Conservation (phyloP, 129 eudicot species). For the Escallonia rubra region DNA sequence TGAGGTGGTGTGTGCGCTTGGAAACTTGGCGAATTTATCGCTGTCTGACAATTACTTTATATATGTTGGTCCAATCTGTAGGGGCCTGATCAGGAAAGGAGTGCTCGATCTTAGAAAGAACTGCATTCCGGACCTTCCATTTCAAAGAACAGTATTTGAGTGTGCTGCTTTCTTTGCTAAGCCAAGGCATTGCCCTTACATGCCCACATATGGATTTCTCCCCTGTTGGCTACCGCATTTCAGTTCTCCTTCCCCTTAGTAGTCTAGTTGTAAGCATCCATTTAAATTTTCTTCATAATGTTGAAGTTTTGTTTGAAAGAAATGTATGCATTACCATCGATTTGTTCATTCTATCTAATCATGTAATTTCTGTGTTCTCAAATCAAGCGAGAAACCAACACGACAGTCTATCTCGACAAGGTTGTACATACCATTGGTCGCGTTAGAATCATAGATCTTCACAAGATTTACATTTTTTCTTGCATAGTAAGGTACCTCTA, state of each 20-base stretch:
- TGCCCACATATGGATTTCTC: conserved; percentile 26
- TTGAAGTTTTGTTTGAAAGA: neutral
- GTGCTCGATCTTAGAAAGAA: conserved; percentile 60
- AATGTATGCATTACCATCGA: neutral
- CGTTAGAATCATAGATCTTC: too few species aligned
- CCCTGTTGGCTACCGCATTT: conserved; percentile 73
- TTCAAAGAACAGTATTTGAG: conserved; percentile 42
- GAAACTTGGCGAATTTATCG: conserved; percentile 52
- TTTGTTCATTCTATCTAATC: neutral
- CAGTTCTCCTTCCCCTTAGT: conserved; percentile 33
- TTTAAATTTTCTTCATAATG: neutral
- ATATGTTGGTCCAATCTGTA: conserved; percentile 55
- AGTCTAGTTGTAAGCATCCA: neutral
- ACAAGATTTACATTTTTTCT: too few species aligned
- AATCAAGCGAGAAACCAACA: neutral
- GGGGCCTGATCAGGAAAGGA: conserved; percentile 52
- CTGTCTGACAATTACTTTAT: conserved; percentile 58
- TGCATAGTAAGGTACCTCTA: too few species aligned
- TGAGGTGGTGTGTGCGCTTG: conserved; percentile 69
- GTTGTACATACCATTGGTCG: too few species aligned
- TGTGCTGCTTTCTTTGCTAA: conserved; percentile 48
- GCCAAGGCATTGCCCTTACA: conserved; percentile 51
- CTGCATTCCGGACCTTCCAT: conserved; percentile 57
- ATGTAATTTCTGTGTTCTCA: neutral
- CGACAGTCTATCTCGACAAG: too few species aligned